These are phyloP conservation scores for Phytophthora aleatoria DNA, from an alignment of 352 stramenopile genomes.

Conservation along the genomic window DNA sequence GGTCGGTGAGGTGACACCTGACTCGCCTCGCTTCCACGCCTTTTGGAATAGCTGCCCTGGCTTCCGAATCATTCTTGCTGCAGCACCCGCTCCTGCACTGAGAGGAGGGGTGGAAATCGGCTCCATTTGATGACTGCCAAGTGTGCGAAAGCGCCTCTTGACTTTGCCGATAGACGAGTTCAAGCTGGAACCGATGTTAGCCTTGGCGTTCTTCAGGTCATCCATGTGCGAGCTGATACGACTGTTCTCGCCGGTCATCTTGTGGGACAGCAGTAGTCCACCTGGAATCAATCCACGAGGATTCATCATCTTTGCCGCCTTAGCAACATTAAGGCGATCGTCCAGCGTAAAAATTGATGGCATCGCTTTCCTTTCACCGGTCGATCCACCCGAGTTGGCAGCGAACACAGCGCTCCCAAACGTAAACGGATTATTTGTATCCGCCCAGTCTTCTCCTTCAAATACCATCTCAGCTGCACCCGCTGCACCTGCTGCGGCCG, in stretches of 20 bases:
- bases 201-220: conserved; percentile 76
- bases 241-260: conserved; percentile 28
- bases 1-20: conserved; percentile 24
- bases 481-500: conserved; percentile 33
- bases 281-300: conserved; percentile 50
- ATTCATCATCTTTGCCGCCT: conserved; percentile 55
- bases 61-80: conserved; percentile 75
- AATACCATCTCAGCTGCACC: conserved; percentile 45
- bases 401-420: conserved; percentile 37
- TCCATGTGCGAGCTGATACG: conserved; percentile 52
- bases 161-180: conserved; percentile 78
- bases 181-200: conserved; percentile 74
- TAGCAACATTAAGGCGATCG: conserved; percentile 61
- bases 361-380: conserved; percentile 45
- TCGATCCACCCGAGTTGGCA: conserved; percentile 21
- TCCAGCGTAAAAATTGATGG: conserved; percentile 66
- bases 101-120: conserved; percentile 32
- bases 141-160: conserved; percentile 69
- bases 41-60: conserved; percentile 73
- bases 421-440: conserved; percentile 39
- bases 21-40: conserved; percentile 48
- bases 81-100: conserved; percentile 32
- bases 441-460: conserved; percentile 63
- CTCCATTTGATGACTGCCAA: conserved; percentile 60
- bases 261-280: conserved; percentile 43